These are phyloP conservation scores for Eucalyptus paniculata DNA, from an alignment of 345 rosid species.

Conservation along the genomic window DNA sequence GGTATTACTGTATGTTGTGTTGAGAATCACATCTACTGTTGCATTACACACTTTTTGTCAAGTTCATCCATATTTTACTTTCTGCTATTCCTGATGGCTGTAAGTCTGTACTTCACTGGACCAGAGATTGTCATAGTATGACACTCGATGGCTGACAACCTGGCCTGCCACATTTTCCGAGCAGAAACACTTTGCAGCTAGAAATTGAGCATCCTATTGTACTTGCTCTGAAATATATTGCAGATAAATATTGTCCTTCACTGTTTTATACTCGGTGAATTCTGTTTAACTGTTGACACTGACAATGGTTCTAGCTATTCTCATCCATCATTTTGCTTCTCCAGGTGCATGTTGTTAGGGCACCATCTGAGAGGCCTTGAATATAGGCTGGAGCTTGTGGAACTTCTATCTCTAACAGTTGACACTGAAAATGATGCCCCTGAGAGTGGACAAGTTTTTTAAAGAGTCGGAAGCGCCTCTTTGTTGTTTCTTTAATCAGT, in stretches of 20 bases:
- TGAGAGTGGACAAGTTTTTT: slow-evolving; percentile 9
- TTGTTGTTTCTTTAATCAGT: not conserved
- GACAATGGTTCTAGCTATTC: not conserved
- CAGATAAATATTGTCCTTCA: not conserved
- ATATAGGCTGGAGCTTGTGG: slow-evolving; percentile 71
- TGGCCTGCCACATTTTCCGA: not conserved
- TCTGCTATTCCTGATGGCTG: not conserved
- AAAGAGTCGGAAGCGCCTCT: not conserved
- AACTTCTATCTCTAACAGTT: slow-evolving; percentile 50
- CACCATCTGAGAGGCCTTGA: slow-evolving; percentile 90
- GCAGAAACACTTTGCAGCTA: not conserved
- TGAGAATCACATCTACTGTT: not conserved
- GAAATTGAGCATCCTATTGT: not conserved
- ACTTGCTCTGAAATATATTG: not conserved
- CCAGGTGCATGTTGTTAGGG: slow-evolving; percentile 92
- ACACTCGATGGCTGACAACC: not conserved
- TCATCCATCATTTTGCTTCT: not conserved
- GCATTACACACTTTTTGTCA: not conserved
- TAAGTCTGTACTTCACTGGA: not conserved
- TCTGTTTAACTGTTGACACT: not conserved
- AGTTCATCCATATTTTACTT: not conserved
- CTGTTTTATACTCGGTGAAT: not conserved
- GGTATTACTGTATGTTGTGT: not conserved
- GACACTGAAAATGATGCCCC: slow-evolving; percentile 18
- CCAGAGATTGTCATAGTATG: not conserved